phyloP scores from a whole-genome alignment of 805 yeast genomes.

The Pichia cephalocereana region DNA sequence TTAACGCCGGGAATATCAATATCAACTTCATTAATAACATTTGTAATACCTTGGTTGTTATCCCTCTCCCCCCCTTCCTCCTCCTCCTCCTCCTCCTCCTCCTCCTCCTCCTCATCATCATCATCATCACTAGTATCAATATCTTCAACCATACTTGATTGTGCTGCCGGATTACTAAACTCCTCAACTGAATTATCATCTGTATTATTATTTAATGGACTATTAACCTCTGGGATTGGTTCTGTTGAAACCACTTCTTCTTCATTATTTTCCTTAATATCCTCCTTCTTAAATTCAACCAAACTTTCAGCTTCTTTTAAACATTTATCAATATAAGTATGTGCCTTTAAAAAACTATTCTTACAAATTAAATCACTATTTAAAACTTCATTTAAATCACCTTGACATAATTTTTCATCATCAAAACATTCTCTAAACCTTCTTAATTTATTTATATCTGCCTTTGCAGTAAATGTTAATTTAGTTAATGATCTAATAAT shows the following conservation, averaged over 20 bases:
- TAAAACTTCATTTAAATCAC: slow-evolving; percentile 19
- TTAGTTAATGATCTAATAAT: slow-evolving; percentile 43
- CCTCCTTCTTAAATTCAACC: slow-evolving; percentile 1
- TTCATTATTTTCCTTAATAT: slow-evolving; percentile 4
- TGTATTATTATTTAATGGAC: too few relatives aligned
- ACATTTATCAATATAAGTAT: slow-evolving; percentile 20
- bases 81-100: too few relatives aligned
- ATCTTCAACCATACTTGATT: neutral
- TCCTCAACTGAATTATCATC: neutral
- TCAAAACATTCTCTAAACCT: slow-evolving; percentile 16
- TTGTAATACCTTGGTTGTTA: too few relatives aligned
- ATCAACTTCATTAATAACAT: neutral
- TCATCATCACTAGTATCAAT: slow-evolving; percentile 1
- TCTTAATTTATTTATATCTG: slow-evolving; percentile 15
- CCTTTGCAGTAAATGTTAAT: slow-evolving; percentile 31
- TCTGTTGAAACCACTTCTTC: neutral
- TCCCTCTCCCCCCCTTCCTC: too few relatives aligned
- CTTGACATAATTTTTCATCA: slow-evolving; percentile 19
- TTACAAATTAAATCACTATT: slow-evolving; percentile 15
- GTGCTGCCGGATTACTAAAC: neutral
- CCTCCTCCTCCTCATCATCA: too few relatives aligned
- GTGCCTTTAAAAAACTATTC: slow-evolving; percentile 19
- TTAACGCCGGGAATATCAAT: neutral
- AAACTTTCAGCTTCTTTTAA: slow-evolving; percentile 8
- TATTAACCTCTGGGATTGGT: too few relatives aligned